Evolutionary conservation across 495 filamentous ascomycete genomes (phyloP).

Genomic region (Annulohypoxylon moriforme): DNA sequence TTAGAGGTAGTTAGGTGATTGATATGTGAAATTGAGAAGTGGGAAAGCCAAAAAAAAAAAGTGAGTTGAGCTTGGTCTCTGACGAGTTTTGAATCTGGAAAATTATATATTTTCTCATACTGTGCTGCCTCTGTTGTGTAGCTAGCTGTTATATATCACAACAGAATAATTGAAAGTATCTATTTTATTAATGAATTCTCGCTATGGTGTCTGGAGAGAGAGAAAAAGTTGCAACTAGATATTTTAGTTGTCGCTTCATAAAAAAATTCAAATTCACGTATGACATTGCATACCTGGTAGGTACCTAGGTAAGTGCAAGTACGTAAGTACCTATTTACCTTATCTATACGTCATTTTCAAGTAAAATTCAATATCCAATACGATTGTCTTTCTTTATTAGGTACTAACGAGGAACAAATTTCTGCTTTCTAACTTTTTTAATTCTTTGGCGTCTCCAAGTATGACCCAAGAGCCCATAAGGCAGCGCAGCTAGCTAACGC

Average conservation of each 20-base stretch:
- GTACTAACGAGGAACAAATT: neutral
- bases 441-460: conserved; percentile 51
- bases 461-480: conserved; percentile 74
- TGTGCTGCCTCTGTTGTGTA: too few relatives aligned
- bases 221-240: too few relatives aligned
- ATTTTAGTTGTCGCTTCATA: too few relatives aligned
- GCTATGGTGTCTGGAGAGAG: too few relatives aligned
- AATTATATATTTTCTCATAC: too few relatives aligned
- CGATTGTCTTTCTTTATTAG: neutral
- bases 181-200: neutral
- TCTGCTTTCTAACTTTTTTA: too few relatives aligned
- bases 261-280: too few relatives aligned
- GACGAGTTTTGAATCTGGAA: neutral
- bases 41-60: neutral
- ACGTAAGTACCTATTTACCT: too few relatives aligned
- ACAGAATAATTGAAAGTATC: neutral
- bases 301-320: too few relatives aligned
- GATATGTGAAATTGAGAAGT: neutral
- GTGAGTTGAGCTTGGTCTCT: too few relatives aligned
- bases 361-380: neutral
- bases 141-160: neutral
- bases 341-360: neutral
- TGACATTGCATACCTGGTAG: too few relatives aligned
- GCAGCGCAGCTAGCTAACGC: conserved; percentile 73
- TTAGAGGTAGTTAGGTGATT: neutral